A percentile compares a stretch with the other conserved stretches of the same genome.
Evolutionary conservation across 1,284 basidiomycete species (phyloP).

Genomic region (Marasmius fiardii): DNA sequence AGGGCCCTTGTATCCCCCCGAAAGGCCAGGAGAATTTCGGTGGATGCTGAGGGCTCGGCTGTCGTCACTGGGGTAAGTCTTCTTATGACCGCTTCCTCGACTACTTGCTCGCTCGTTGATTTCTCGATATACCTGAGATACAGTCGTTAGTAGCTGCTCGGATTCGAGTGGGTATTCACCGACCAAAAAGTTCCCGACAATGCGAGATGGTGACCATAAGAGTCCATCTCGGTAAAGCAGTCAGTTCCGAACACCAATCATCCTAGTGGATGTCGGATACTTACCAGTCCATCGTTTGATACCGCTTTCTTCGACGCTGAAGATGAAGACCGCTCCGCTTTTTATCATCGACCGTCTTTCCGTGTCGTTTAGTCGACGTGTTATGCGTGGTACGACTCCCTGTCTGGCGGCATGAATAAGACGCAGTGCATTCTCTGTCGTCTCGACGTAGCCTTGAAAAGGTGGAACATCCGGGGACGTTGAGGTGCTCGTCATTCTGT

Average conservation of each 20-base stretch:
- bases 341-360: conserved; percentile 72
- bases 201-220: conserved; percentile 79
- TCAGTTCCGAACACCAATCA: neutral
- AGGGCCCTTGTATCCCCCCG: conserved; percentile 9
- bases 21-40: conserved; percentile 27
- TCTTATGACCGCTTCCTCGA: conserved; percentile 40
- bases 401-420: conserved; percentile 76
- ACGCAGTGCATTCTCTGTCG: conserved; percentile 74
- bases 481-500: conserved; percentile 39
- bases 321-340: conserved; percentile 81
- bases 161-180: conserved; percentile 18
- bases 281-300: conserved; percentile 80
- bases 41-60: conserved; percentile 28
- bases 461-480: conserved; percentile 46
- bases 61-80: conserved; percentile 41
- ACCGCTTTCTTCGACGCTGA: conserved; percentile 77
- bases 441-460: conserved; percentile 71
- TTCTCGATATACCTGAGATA: conserved; percentile 65
- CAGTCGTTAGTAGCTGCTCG: neutral
- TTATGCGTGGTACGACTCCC: conserved; percentile 72
- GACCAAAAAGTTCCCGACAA: conserved; percentile 79
- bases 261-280: conserved; percentile 5
- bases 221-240: conserved; percentile 51
- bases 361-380: conserved; percentile 72
- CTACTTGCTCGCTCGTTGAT: conserved; percentile 60